phyloP scores from a whole-genome alignment of 352 stramenopile genomes.

The Globisporangium polare region DNA sequence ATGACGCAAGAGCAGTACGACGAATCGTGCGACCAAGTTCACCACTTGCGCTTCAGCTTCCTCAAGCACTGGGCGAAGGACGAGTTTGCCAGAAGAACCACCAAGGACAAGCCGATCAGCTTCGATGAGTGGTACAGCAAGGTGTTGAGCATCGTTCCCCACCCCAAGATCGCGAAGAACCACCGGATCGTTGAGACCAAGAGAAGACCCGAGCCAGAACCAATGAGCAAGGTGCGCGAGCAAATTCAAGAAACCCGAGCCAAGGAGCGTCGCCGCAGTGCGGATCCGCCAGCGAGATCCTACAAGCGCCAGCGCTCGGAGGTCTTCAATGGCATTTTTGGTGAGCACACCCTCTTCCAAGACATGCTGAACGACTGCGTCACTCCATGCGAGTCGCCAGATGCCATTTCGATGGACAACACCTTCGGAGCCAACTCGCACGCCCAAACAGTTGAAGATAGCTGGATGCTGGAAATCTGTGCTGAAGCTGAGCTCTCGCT shows the following conservation, averaged over 20 bases:
- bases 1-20: conserved; percentile 63
- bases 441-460: background rate
- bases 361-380: conserved; percentile 7
- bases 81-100: conserved; percentile 36
- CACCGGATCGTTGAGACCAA: conserved; percentile 22
- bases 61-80: conserved; percentile 71
- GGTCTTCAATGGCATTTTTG: background rate
- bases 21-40: conserved; percentile 31
- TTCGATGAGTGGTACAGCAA: conserved; percentile 60
- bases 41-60: conserved; percentile 46
- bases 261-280: background rate
- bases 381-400: background rate
- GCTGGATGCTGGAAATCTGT: conserved; percentile 8
- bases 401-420: background rate
- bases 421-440: background rate
- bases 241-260: conserved; percentile 10
- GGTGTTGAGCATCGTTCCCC: conserved; percentile 39
- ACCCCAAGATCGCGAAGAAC: conserved; percentile 37
- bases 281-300: background rate
- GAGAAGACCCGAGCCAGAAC: conserved; percentile 18
- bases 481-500: conserved; percentile 7
- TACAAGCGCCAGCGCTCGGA: conserved; percentile 10
- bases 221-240: conserved; percentile 13
- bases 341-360: conserved; percentile 2
- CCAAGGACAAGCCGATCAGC: conserved; percentile 6